Evolutionary conservation across 2,329 filamentous ascomycete genomes (phyloP), one percentile per base, ranked within the genome.

Genomic region (Colletotrichum sp.): DNA sequence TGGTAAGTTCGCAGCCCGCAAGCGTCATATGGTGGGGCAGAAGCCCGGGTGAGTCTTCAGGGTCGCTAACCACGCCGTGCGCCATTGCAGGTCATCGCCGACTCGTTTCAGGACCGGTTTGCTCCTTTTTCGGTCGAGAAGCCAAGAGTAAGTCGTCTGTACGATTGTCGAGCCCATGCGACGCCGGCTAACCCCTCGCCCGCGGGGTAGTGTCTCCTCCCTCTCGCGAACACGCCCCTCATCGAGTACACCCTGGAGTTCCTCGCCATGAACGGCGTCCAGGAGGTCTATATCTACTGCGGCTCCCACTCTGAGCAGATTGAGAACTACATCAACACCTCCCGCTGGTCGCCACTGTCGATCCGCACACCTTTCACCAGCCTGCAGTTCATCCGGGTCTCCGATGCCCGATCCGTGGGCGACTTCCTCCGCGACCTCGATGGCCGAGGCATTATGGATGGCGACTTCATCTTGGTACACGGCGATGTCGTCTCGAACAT

Each of bases 161-260:
- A 43, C 1, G 70, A 58, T 18, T 56, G 12, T 56, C 36, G 24
- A 32, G 13, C 58, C 38, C 15, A 56, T 70, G 72, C 77, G 66
- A 76, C 70, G 65, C 77, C 80, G 70, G 79, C 72, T 24, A n/a
- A 34, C 18, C 55, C 28, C 34, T 26, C 64, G 71, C 71, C 67
- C 64, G 34, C 81, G 43, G 43, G 43, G 43, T 21, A 97, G 95
- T 98, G 97, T 87, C 93, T 99, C 36, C 89, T 99, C 8, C 96
- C 96, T 13, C 90, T 99, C 76, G 97, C 95, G 76, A 98, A 98
- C 84, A 96, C 94, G 3, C 96, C 97, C 43, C 89, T 99, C 77
- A 98, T 99, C 86, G 97, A 99, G 85, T 98, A 99, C 84, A 98
- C 96, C 6, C 93, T 98, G 81, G 96, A 98, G 82, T 98, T 98